Conservation (phyloP, 306 rosid species). For the Rosa persica region DNA sequence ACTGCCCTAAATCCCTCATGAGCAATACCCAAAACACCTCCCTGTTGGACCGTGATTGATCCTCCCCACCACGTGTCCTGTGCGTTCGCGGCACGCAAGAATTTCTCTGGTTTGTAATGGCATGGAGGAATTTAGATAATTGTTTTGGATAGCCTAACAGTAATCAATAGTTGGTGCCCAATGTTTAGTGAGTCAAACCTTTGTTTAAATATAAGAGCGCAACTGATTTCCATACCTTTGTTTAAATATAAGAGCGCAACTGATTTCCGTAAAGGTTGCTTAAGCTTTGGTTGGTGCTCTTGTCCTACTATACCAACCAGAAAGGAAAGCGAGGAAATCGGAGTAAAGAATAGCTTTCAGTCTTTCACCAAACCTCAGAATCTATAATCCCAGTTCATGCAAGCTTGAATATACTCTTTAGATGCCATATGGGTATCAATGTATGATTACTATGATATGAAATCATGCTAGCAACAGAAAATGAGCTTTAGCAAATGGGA, state of each 20-base stretch:
- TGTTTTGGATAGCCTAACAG: not conserved
- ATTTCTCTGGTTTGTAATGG: too few relatives aligned
- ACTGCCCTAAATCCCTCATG: too few relatives aligned
- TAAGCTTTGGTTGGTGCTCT: not conserved
- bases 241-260: too few relatives aligned
- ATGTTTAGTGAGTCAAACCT: not conserved
- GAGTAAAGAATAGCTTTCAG: not conserved
- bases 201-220: not conserved
- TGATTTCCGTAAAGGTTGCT: not conserved
- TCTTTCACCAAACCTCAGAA: constrained; percentile 6
- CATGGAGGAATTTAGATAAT: not conserved
- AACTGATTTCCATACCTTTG: not conserved
- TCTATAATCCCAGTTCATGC: constrained; percentile 5
- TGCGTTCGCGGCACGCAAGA: too few relatives aligned
- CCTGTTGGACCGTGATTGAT: too few relatives aligned
- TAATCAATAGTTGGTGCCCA: too few relatives aligned
- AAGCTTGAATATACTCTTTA: not conserved
- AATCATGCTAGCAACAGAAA: not conserved
- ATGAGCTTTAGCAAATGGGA: not conserved
- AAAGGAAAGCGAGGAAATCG: not conserved
- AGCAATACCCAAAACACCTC: too few relatives aligned
- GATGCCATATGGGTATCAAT: not conserved
- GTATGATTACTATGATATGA: not conserved
- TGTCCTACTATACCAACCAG: not conserved
- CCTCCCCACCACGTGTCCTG: too few relatives aligned